phyloP scores from a whole-genome alignment of 2,329 filamentous ascomycete genomes.

The Trichoderma koningiopsis region DNA sequence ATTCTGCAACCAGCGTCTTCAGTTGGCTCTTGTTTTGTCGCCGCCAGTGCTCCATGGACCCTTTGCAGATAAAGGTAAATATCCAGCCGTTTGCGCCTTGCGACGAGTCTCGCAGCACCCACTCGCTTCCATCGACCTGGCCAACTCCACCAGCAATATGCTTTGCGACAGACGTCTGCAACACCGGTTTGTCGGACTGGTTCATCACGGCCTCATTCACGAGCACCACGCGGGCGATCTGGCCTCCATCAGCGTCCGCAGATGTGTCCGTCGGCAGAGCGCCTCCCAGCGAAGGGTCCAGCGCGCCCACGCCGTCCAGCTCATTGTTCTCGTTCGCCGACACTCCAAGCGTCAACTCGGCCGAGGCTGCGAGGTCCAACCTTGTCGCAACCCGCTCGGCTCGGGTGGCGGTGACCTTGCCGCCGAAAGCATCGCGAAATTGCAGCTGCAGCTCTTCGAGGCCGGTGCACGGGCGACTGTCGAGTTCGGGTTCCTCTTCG shows the following conservation, averaged over 20 bases:
- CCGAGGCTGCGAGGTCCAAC: constrained; percentile 50
- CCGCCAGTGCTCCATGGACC: constrained; percentile 55
- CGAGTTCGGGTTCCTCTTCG: constrained; percentile 17
- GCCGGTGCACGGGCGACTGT: constrained; percentile 37
- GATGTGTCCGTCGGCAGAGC: constrained; percentile 29
- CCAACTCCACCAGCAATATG: constrained; percentile 50
- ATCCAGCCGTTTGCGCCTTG: constrained; percentile 53
- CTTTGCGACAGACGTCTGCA: constrained; percentile 54
- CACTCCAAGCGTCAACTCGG: constrained; percentile 47
- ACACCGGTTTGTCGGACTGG: constrained; percentile 52
- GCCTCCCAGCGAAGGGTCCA: constrained; percentile 42
- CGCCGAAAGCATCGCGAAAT: constrained; percentile 45
- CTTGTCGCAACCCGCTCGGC: constrained; percentile 53
- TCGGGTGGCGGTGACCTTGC: constrained; percentile 50
- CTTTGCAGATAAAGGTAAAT: constrained; percentile 56
- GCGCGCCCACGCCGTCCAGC: constrained; percentile 37
- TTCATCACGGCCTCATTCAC: constrained; percentile 51
- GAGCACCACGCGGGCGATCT: constrained; percentile 44
- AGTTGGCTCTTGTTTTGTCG: constrained; percentile 48
- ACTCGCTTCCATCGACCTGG: constrained; percentile 51
- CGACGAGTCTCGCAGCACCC: constrained; percentile 50
- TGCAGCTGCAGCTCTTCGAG: constrained; percentile 50
- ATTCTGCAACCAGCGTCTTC: constrained; percentile 51
- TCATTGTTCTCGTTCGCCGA: constrained; percentile 42
- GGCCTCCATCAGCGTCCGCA: constrained; percentile 26